These are phyloP conservation scores for Phytophthora pseudosyringae DNA, from an alignment of 352 stramenopile genomes.

Conservation along the genomic window DNA sequence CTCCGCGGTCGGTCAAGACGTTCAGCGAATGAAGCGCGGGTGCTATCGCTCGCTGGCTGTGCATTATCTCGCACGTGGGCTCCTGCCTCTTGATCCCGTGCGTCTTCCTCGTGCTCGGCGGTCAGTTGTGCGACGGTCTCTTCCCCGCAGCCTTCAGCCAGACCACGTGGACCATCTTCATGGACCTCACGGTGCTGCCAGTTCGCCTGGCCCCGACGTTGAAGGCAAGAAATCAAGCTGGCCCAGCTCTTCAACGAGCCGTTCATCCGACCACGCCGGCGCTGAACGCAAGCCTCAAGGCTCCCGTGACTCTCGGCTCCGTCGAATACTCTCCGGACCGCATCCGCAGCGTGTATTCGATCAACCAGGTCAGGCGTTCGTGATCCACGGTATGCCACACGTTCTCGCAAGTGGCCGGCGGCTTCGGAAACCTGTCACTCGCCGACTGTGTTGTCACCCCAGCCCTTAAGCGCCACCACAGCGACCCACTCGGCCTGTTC, in stretches of 20 bases:
- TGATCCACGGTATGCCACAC: no score
- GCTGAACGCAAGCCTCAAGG: constrained; percentile 9
- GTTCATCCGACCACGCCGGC: constrained; percentile 53
- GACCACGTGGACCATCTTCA: constrained; percentile 69
- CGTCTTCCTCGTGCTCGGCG: constrained; percentile 66
- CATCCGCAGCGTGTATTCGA: constrained; percentile 72
- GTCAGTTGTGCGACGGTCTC: constrained; percentile 52
- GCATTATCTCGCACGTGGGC: constrained; percentile 60
- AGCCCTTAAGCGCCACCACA: no score
- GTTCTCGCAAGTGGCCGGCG: no score
- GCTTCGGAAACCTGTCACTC: no score
- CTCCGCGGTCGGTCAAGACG: constrained; percentile 58
- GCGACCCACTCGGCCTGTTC: no score
- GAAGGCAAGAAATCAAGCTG: constrained; percentile 88
- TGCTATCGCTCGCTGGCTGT: constrained; percentile 52
- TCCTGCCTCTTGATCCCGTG: constrained; percentile 63
- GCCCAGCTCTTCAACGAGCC: constrained; percentile 78
- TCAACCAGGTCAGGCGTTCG: constrained; percentile 72
- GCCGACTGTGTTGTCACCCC: no score
- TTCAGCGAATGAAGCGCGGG: constrained; percentile 68
- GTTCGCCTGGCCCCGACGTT: constrained; percentile 65
- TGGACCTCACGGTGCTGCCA: constrained; percentile 56
- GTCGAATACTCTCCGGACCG: constrained; percentile 80
- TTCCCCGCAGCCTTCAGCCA: constrained; percentile 56
- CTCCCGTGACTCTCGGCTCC: constrained; percentile 46